Conservation (phyloP, 495 filamentous ascomycete species). For the Hyaloscypha finlandica region DNA sequence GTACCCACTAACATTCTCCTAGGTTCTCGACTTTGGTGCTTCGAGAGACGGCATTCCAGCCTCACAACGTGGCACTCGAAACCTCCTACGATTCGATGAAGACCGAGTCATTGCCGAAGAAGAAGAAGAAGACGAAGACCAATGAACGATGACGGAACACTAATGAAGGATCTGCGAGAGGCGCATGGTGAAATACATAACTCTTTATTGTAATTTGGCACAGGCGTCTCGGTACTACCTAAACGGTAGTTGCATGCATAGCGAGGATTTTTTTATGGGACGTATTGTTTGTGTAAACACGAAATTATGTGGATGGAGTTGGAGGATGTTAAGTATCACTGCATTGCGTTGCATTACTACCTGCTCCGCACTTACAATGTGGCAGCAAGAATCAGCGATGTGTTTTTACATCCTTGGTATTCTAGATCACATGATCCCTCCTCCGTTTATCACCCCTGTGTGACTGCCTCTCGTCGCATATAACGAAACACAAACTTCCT, state of each 20-base stretch:
- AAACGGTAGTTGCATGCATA: conserved; percentile 23
- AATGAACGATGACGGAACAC: conserved; percentile 3
- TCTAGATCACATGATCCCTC: background rate
- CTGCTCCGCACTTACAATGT: background rate
- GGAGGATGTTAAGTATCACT: conserved; percentile 4
- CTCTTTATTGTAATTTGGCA: conserved; percentile 8
- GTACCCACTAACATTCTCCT: background rate
- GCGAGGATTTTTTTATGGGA: conserved; percentile 18
- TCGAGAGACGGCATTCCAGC: conserved; percentile 76
- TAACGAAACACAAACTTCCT: conserved; percentile 17
- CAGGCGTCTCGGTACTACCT: conserved; percentile 8
- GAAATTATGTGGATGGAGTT: background rate
- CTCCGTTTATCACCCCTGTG: background rate
- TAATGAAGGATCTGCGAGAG: background rate
- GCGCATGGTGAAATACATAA: background rate
- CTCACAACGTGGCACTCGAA: conserved; percentile 75
- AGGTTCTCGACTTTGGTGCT: conserved; percentile 93
- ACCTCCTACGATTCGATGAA: conserved; percentile 64
- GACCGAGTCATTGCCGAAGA: conserved; percentile 42
- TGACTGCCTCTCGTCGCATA: conserved; percentile 10
- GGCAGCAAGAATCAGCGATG: background rate
- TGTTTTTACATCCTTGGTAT: background rate
- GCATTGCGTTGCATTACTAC: conserved; percentile 10
- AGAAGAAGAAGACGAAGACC: conserved; percentile 41
- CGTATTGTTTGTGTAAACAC: conserved; percentile 1